A percentile compares a stretch with the other conserved stretches of the same genome.
Evolutionary conservation across 768 basidiomycete genomes (phyloP).

Genomic region (Flagelloscypha sp.): DNA sequence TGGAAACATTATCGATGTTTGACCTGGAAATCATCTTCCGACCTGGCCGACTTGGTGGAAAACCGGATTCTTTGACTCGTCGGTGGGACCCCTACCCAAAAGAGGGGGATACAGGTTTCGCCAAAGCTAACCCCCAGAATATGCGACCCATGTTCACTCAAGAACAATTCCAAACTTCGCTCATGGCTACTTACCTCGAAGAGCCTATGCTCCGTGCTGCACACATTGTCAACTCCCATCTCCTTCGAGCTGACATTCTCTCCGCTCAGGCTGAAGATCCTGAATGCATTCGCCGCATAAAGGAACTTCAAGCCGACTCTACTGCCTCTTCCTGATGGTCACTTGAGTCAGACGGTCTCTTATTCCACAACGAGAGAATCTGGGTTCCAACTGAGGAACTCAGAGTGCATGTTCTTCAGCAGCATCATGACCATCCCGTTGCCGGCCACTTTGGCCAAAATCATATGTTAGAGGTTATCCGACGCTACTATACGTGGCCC

Average conservation of each 20-base stretch:
- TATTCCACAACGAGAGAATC: too few species aligned
- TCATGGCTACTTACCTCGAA: conserved; percentile 6
- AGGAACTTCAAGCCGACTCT: too few species aligned
- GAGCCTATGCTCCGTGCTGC: conserved; percentile 7
- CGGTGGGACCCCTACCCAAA: conserved; percentile 19
- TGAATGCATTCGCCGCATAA: too few species aligned
- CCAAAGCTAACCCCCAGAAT: conserved; percentile 17
- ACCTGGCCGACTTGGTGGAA: conserved; percentile 12
- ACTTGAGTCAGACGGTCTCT: too few species aligned
- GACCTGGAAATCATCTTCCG: conserved; percentile 12
- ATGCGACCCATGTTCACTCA: conserved; percentile 14
- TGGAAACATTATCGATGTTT: conserved; percentile 20
- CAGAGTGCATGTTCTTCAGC: conserved; percentile 10
- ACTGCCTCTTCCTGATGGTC: too few species aligned
- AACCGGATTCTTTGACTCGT: conserved; percentile 19
- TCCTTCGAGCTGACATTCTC: conserved; percentile 7
- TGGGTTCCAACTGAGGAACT: too few species aligned
- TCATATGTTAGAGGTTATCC: conserved; percentile 15
- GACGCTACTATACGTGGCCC: conserved; percentile 4
- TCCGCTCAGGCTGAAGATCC: too few species aligned
- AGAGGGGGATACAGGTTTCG: conserved; percentile 19
- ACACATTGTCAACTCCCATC: conserved; percentile 12
- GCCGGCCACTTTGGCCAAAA: conserved; percentile 22
- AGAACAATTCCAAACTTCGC: conserved; percentile 9
- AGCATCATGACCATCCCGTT: conserved; percentile 18